Conservation (phyloP, 441 rosid species). For the Macaranga tanarius region DNA sequence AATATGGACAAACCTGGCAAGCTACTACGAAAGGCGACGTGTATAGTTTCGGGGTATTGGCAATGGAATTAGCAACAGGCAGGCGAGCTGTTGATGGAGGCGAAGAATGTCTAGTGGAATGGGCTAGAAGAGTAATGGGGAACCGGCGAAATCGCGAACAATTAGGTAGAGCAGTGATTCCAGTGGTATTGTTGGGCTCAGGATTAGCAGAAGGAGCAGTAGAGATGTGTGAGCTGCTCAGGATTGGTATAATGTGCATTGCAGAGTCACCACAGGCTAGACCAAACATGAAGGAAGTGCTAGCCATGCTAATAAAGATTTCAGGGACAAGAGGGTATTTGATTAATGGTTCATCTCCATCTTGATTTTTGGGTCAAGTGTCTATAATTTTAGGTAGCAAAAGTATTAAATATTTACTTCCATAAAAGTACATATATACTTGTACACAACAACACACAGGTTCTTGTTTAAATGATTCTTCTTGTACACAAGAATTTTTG, state of each 20-base stretch:
- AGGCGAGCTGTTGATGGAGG: conserved; percentile 88
- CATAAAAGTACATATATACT: conserved; percentile 8
- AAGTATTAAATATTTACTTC: conserved; percentile 11
- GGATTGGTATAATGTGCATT: conserved; percentile 66
- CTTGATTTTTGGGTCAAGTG: conserved; percentile 28
- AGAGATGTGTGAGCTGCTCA: conserved; percentile 62
- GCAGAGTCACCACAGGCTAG: conserved; percentile 74
- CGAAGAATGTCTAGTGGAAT: conserved; percentile 88
- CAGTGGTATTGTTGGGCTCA: conserved; percentile 51
- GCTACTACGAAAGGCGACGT: conserved; percentile 94
- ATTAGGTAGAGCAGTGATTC: conserved; percentile 34
- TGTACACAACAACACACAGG: conserved; percentile 7
- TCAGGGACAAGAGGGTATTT: conserved; percentile 33
- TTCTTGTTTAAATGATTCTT: conserved; percentile 41
- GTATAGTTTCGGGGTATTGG: conserved; percentile 77
- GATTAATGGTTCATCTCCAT: conserved; percentile 32
- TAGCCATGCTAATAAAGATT: conserved; percentile 56
- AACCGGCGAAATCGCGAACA: conserved; percentile 25
- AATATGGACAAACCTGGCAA: conserved; percentile 88
- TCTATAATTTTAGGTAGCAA: conserved; percentile 15
- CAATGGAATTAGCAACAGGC: conserved; percentile 85
- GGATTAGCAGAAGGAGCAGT: conserved; percentile 61
- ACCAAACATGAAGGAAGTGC: conserved; percentile 89
- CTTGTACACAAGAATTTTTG: conserved; percentile 27
- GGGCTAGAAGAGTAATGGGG: conserved; percentile 68